A percentile compares a stretch with the other conserved stretches of the same genome.
Evolutionary conservation across 345 rosid species (phyloP).

Genomic region (Populus davidiana): DNA sequence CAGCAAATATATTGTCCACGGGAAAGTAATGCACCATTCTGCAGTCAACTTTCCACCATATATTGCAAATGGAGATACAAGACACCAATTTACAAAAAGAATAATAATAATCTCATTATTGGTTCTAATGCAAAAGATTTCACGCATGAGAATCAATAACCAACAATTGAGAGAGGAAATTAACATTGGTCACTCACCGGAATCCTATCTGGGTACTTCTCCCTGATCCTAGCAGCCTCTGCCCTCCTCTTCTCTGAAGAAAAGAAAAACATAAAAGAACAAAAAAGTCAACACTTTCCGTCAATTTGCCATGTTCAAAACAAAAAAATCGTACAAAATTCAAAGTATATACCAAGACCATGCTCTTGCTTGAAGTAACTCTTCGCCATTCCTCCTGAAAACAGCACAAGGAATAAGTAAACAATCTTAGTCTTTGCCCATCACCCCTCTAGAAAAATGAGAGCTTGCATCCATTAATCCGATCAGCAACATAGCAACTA

Average conservation of each 20-base stretch:
- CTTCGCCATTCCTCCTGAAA: conserved; percentile 61
- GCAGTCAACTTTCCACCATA: neutral
- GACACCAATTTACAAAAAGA: neutral
- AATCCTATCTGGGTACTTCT: conserved; percentile 88
- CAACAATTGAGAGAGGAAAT: neutral
- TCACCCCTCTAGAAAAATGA: neutral
- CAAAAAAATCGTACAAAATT: neutral
- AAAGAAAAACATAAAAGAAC: neutral
- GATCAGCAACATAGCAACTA: neutral
- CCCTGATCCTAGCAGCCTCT: conserved; percentile 93
- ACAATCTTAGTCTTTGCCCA: neutral
- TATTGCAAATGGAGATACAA: neutral
- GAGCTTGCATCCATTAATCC: neutral
- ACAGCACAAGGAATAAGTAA: conserved; percentile 11
- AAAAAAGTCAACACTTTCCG: neutral
- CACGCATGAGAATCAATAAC: neutral
- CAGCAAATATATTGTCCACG: neutral
- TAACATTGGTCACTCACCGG: conserved; percentile 54
- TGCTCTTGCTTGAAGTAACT: conserved; percentile 94
- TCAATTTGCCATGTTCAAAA: neutral
- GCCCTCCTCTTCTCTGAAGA: conserved; percentile 84
- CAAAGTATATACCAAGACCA: conserved; percentile 56
- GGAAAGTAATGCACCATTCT: neutral
- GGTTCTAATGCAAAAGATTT: neutral
- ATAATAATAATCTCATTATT: neutral